Evolutionary conservation across 2,329 filamentous ascomycete genomes (phyloP).

Genomic region (Cladosporium sphaerospermum): DNA sequence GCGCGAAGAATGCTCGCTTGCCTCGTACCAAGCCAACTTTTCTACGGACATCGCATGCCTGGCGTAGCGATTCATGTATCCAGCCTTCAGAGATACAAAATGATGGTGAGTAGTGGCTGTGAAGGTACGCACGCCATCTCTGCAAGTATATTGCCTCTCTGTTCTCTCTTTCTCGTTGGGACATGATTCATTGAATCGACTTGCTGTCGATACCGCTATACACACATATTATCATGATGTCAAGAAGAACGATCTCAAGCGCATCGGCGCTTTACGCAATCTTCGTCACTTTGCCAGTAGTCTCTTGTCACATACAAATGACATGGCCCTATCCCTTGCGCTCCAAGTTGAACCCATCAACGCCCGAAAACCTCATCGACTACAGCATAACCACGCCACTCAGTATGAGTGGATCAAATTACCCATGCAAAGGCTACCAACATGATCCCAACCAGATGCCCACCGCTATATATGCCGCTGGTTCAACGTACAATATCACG

Average conservation of each 20-base stretch:
- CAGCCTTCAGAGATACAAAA: not conserved
- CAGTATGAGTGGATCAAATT: constrained; percentile 54
- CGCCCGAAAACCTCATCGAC: constrained; percentile 48
- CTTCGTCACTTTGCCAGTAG: constrained; percentile 16
- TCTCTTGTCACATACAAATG: constrained; percentile 49
- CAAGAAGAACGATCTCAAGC: constrained; percentile 9
- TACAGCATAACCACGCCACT: constrained; percentile 69
- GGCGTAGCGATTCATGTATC: constrained; percentile 1
- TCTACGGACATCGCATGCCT: not conserved
- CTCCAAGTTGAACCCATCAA: constrained; percentile 44
- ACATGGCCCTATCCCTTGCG: constrained; percentile 48
- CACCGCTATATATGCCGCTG: constrained; percentile 57
- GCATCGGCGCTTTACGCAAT: constrained; percentile 13
- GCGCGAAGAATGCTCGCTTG: constrained; percentile 7
- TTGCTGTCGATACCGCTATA: not conserved
- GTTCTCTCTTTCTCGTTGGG: not conserved
- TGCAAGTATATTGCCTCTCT: not conserved
- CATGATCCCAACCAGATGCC: constrained; percentile 45
- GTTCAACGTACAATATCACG: constrained; percentile 56
- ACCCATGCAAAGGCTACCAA: constrained; percentile 68
- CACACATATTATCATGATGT: constrained; percentile 13
- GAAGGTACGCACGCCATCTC: not conserved
- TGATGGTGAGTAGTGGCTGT: constrained; percentile 6
- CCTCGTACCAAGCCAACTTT: not conserved
- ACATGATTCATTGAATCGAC: no score